These are phyloP conservation scores for Blastocystis sp. DNA, from an alignment of 352 stramenopile species.

Conservation along the genomic window DNA sequence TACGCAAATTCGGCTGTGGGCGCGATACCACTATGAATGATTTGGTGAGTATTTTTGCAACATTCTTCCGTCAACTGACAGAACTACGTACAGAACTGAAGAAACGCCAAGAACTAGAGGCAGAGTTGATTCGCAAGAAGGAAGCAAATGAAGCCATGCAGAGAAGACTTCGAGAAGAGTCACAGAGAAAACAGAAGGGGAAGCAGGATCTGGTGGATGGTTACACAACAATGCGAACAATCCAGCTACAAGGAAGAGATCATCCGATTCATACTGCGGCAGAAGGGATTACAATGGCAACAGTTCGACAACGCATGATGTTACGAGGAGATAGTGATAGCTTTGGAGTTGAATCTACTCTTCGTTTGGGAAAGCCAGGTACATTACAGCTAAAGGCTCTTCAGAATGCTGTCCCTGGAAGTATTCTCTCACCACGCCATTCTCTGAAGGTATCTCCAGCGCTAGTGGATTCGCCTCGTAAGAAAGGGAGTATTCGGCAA, in stretches of 20 bases:
- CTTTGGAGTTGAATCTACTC: background rate
- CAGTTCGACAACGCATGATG: background rate
- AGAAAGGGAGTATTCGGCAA: too few relatives aligned
- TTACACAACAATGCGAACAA: background rate
- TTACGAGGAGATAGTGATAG: background rate
- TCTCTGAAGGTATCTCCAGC: too few relatives aligned
- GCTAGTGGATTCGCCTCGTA: too few relatives aligned
- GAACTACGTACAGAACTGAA: background rate
- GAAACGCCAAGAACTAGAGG: background rate
- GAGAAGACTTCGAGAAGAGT: background rate
- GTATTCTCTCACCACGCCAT: too few relatives aligned
- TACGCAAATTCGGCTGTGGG: constrained; percentile 43
- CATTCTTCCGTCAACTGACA: constrained; percentile 47
- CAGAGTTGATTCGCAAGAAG: background rate
- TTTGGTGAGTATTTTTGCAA: constrained; percentile 14
- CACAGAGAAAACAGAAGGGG: background rate
- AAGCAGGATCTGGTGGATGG: background rate
- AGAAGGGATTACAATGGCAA: background rate
- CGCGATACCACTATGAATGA: constrained; percentile 20
- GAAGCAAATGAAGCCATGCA: constrained; percentile 34
- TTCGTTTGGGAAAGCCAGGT: background rate
- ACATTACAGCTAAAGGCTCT: background rate
- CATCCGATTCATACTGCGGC: background rate
- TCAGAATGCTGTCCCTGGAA: background rate
- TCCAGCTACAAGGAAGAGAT: background rate